Conservation (phyloP, 2,329 filamentous ascomycete genomes). For the Pestalotiopsis sp. region DNA sequence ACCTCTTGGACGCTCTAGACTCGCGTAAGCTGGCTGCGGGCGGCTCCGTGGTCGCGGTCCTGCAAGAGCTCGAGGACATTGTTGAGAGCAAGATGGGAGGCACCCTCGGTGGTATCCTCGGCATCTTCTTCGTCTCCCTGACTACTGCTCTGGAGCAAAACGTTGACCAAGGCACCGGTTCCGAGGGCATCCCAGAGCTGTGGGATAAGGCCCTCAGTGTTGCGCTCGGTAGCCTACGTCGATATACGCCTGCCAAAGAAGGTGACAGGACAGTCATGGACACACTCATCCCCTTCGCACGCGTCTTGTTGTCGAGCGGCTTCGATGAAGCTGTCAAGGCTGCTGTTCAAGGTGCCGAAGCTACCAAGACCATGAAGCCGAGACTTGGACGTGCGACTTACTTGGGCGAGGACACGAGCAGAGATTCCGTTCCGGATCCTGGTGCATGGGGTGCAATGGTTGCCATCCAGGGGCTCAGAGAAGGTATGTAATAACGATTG, state of each 20-base stretch:
- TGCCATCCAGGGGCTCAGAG: constrained; percentile 43
- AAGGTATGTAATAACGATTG: constrained; percentile 20
- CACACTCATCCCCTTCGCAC: constrained; percentile 56
- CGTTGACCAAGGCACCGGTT: constrained; percentile 27
- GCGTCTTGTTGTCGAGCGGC: constrained; percentile 46
- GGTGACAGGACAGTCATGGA: constrained; percentile 63
- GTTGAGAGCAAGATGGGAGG: constrained; percentile 58
- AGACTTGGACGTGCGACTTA: constrained; percentile 70
- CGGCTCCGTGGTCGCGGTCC: constrained; percentile 50
- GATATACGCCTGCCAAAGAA: constrained; percentile 57
- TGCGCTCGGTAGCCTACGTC: constrained; percentile 48
- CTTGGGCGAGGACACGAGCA: constrained; percentile 56
- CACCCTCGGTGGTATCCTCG: constrained; percentile 34
- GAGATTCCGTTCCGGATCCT: constrained; percentile 65
- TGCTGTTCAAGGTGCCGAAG: constrained; percentile 62
- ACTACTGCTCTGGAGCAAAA: constrained; percentile 38
- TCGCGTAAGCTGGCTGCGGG: constrained; percentile 34
- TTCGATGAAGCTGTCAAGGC: constrained; percentile 60
- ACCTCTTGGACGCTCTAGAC: constrained; percentile 50
- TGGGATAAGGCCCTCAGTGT: constrained; percentile 46
- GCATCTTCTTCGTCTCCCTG: constrained; percentile 51
- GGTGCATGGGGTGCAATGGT: constrained; percentile 72
- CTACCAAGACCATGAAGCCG: constrained; percentile 66
- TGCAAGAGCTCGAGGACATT: constrained; percentile 54
- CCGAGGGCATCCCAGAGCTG: constrained; percentile 37